These are phyloP conservation scores for Monilinia polystroma DNA, from an alignment of 2,329 filamentous ascomycete genomes.

Conservation along the genomic window DNA sequence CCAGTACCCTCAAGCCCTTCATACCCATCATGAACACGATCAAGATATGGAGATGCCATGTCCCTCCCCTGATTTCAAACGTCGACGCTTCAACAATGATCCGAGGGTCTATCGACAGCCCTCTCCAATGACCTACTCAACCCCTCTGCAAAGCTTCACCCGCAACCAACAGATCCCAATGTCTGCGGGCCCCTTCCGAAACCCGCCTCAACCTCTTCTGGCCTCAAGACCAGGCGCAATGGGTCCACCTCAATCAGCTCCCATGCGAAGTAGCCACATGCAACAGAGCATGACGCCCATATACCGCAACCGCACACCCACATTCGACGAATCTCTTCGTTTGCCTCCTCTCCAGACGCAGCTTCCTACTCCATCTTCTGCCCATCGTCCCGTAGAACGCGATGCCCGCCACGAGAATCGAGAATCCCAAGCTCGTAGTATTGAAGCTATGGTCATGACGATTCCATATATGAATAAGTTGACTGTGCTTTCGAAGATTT, in stretches of 20 bases:
- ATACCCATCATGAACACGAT: slow-evolving; percentile 39
- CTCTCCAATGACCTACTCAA: slow-evolving; percentile 42
- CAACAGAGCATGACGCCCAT: slow-evolving; percentile 30
- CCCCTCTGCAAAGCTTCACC: slow-evolving; percentile 30
- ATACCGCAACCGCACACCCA: slow-evolving; percentile 32
- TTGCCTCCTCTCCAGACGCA: slow-evolving; percentile 41
- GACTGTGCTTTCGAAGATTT: slow-evolving; percentile 71
- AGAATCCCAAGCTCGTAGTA: slow-evolving; percentile 46
- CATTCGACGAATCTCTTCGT: slow-evolving; percentile 40
- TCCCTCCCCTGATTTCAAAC: slow-evolving; percentile 58
- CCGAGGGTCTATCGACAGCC: slow-evolving; percentile 43
- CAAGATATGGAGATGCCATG: slow-evolving; percentile 46
- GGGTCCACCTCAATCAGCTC: slow-evolving; percentile 37
- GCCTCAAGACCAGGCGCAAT: slow-evolving; percentile 35
- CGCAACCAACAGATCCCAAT: slow-evolving; percentile 34
- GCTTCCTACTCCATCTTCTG: slow-evolving; percentile 37
- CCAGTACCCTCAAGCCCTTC: slow-evolving; percentile 34
- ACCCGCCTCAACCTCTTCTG: slow-evolving; percentile 39
- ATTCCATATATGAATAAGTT: slow-evolving; percentile 76
- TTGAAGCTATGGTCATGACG: slow-evolving; percentile 72
- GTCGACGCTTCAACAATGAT: slow-evolving; percentile 57
- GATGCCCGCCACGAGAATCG: slow-evolving; percentile 37
- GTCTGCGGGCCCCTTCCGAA: slow-evolving; percentile 41
- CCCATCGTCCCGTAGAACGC: slow-evolving; percentile 41
- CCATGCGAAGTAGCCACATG: slow-evolving; percentile 26